Evolutionary conservation across 768 basidiomycete species (phyloP), one percentile per base, ranked within the genome.

Genomic region (Imleria badia): DNA sequence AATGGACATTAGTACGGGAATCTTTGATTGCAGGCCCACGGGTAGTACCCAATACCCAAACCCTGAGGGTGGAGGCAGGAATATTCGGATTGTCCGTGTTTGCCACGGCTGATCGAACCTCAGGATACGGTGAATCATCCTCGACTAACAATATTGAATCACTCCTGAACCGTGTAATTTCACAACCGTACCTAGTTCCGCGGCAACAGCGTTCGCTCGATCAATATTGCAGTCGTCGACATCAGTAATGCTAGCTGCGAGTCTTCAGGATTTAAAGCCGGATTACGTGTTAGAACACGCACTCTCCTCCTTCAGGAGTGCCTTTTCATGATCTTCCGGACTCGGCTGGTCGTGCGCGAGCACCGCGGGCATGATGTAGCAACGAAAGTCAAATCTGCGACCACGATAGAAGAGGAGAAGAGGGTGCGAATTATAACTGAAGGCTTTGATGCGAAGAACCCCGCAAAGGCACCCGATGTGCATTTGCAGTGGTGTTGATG

Each of bases 101-200:
- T n/a, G 85, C 81, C 10, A 89, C 87, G 8, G 88, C 87, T 8
- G 86, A 83, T 42, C 88, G 82, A 12, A 90, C 89, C 67, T 93
- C 91, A 6, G 87, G 88, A 65, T 93, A 93, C 5, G 91, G 91
- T 3, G 89, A 91, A 66, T 92, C 91, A 59, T 91, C 87, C 65
- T 80, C n/a, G n/a, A n/a, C 80, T 76, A 50, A 6, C 29, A 17
- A 38, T 5, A 34, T 10, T 54, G 14, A 62, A 70, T 76, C 3
- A 9, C 3, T 31, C 29, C 19, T 42, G 13, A 20, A 10, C 17
- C 13, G 22, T 34, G 13, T 31, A 4, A 4, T 17, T n/a, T 17
- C 4, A 22, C 9, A n/a, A 30, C 3, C 5, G 36, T 12, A 71
- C 69, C 69, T 10, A 61, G 47, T 2, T 48, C 20, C 0, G 63